These are phyloP conservation scores for Gardenia jasminoides DNA, from an alignment of 257 asterid genomes.

Conservation along the genomic window DNA sequence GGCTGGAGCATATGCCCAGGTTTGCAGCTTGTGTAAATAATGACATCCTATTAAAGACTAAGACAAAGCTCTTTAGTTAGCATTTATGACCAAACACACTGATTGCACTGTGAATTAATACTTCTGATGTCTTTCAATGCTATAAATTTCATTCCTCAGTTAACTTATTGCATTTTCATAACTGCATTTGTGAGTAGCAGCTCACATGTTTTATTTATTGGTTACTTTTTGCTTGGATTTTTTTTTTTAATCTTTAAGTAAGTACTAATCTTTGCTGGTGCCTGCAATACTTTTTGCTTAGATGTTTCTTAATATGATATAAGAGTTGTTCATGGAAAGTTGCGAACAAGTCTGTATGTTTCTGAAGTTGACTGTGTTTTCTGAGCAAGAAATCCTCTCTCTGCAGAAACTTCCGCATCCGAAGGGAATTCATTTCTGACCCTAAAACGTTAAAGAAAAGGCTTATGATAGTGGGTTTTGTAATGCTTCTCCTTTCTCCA, in stretches of 20 bases:
- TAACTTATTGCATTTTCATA: not conserved
- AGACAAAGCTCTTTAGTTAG: not conserved
- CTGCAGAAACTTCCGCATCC: constrained; percentile 71
- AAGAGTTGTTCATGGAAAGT: not conserved
- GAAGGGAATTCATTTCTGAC: constrained; percentile 85
- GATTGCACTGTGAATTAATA: not conserved
- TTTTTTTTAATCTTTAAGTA: too few species aligned
- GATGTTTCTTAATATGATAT: not conserved
- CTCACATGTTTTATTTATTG: not conserved
- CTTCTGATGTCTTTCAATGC: not conserved
- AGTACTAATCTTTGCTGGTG: too few species aligned
- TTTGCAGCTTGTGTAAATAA: not conserved
- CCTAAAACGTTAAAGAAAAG: constrained; percentile 76
- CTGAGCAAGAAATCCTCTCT: constrained; percentile 15
- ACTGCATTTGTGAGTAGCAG: not conserved
- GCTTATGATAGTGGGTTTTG: constrained; percentile 87
- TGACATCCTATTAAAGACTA: not conserved
- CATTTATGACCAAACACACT: not conserved
- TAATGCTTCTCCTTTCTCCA: constrained; percentile 80
- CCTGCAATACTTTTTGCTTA: not conserved
- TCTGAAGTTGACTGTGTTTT: not conserved
- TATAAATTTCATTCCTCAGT: not conserved
- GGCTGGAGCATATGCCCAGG: not conserved
- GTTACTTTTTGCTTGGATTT: not conserved
- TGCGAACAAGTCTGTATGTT: not conserved